Percentiles rank a stretch among this genome's conserved stretches.
Evolutionary conservation across 139 green algal genomes (phyloP).

Genomic region (Zygnema cylindricum): DNA sequence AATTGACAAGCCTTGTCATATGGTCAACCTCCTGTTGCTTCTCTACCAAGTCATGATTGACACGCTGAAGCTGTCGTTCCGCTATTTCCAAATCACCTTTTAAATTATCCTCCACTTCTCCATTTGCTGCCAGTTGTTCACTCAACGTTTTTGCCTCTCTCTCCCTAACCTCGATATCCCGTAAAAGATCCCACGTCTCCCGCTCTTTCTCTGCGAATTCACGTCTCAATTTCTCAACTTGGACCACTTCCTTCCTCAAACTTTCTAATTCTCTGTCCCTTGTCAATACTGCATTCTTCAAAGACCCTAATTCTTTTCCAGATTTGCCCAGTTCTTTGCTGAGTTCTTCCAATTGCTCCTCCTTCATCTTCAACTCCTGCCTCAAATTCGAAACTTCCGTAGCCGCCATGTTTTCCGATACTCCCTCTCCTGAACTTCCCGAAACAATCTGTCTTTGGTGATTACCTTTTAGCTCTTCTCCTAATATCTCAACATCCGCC

Average conservation of each 20-base stretch:
- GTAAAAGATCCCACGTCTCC: neutral
- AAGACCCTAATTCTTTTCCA: neutral
- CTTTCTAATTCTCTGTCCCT: neutral
- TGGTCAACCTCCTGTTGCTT: neutral
- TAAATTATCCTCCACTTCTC: neutral
- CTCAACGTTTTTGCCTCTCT: neutral
- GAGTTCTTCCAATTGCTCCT: neutral
- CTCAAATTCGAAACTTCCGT: neutral
- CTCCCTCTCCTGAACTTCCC: neutral
- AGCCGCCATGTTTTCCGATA: neutral
- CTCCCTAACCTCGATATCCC: neutral
- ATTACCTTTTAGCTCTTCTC: neutral
- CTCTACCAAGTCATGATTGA: neutral
- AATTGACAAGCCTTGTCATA: neutral
- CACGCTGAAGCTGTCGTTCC: neutral
- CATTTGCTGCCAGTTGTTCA: neutral
- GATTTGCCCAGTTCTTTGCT: neutral
- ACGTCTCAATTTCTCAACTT: neutral
- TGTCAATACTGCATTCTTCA: neutral
- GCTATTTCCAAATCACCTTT: neutral
- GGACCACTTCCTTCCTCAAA: neutral
- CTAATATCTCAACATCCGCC: neutral
- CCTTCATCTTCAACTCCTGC: neutral
- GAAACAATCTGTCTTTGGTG: neutral
- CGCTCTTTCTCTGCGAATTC: neutral